Conservation (phyloP, 352 stramenopile species). For the Lagenidium sp. region DNA sequence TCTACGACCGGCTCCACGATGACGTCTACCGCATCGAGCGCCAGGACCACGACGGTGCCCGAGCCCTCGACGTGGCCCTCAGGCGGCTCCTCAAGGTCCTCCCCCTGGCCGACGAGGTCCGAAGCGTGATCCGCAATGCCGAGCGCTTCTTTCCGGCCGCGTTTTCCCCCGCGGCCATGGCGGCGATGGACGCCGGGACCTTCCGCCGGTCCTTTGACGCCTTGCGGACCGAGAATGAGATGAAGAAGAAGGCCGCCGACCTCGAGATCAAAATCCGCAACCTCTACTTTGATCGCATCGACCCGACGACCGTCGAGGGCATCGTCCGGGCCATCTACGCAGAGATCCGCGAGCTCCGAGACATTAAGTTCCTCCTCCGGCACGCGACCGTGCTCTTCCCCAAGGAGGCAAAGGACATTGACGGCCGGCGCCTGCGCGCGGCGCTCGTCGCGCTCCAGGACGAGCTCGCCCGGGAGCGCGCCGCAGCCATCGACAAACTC, state of each 20-base stretch:
- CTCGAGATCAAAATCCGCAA: conserved; percentile 86
- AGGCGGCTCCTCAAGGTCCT: conserved; percentile 55
- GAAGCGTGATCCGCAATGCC: conserved; percentile 74
- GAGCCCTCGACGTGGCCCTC: conserved; percentile 24
- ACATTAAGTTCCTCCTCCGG: conserved; percentile 80
- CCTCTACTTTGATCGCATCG: conserved; percentile 87
- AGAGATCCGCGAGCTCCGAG: conserved; percentile 51
- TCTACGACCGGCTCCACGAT: conserved; percentile 49
- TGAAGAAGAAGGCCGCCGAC: conserved; percentile 75
- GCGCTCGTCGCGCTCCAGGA: conserved; percentile 57
- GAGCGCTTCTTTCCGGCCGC: conserved; percentile 69
- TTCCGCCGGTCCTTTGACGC: conserved; percentile 30
- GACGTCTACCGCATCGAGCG: conserved; percentile 50
- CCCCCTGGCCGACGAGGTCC: conserved; percentile 48
- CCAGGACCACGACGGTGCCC: conserved; percentile 11
- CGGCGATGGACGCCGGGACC: conserved; percentile 16
- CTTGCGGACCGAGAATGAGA: conserved; percentile 36
- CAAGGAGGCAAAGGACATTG: conserved; percentile 42
- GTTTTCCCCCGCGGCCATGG: conserved; percentile 22
- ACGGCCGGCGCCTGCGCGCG: conserved; percentile 41
- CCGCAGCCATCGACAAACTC: conserved; percentile 63
- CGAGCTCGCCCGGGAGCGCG: conserved; percentile 49
- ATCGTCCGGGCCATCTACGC: conserved; percentile 81
- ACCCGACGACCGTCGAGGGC: conserved; percentile 60
- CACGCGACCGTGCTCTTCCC: conserved; percentile 69